Conservation (phyloP, 2,329 filamentous ascomycete species). For the Aspergillus amoenus region DNA sequence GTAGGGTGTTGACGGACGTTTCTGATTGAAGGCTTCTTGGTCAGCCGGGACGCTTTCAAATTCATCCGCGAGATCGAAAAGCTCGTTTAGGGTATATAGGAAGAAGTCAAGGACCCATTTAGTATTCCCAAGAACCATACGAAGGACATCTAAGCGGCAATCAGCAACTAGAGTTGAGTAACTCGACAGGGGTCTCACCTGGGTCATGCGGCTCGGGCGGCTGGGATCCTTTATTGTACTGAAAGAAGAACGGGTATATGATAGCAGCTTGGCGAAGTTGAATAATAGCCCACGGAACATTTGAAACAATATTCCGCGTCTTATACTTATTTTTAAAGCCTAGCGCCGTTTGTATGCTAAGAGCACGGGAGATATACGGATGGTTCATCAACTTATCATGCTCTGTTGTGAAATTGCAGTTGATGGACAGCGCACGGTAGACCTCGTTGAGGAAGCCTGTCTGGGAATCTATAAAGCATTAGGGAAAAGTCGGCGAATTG, state of each 20-base stretch:
- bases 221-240: constrained; percentile 58
- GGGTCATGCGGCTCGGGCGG: constrained; percentile 53
- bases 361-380: constrained; percentile 67
- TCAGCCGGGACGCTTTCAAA: constrained; percentile 34
- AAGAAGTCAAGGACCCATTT: constrained; percentile 73
- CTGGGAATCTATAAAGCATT: constrained; percentile 53
- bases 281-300: constrained; percentile 72
- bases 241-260: constrained; percentile 65
- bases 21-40: constrained; percentile 38
- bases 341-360: constrained; percentile 77
- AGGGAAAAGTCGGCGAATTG: constrained; percentile 14
- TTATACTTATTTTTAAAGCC: constrained; percentile 67
- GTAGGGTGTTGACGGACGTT: constrained; percentile 26
- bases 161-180: not conserved
- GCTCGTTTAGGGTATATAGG: constrained; percentile 55
- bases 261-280: constrained; percentile 69
- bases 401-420: constrained; percentile 80
- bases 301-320: constrained; percentile 65
- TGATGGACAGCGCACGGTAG: constrained; percentile 67
- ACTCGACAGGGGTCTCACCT: constrained; percentile 39
- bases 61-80: constrained; percentile 47
- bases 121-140: constrained; percentile 70
- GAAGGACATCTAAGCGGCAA: constrained; percentile 62
- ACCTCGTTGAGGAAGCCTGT: constrained; percentile 65
- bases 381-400: constrained; percentile 74